Percentiles rank a stretch among this genome's conserved stretches.
Evolutionary conservation across 129 eudicot genomes (phyloP).

Genomic region (Glebionis coronaria): DNA sequence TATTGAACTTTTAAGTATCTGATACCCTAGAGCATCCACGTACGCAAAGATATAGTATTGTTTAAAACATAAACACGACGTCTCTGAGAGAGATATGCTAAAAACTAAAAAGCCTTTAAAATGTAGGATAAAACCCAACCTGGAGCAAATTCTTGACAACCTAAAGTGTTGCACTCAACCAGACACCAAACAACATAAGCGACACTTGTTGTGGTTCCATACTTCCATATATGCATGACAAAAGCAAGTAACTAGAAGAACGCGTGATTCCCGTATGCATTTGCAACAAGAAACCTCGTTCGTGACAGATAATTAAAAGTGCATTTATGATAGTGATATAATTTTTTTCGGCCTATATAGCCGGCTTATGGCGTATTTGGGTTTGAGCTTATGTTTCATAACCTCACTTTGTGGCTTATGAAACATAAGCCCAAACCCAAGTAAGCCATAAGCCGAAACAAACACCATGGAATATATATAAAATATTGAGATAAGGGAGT

Average conservation of each 20-base stretch:
- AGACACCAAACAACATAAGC: slow-evolving; percentile 26
- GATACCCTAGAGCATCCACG: slow-evolving; percentile 99
- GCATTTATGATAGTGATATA: neutral
- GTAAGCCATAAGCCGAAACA: too few relatives aligned
- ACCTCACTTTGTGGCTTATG: too few relatives aligned
- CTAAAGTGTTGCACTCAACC: slow-evolving; percentile 95
- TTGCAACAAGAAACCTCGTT: too few relatives aligned
- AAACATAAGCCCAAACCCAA: too few relatives aligned
- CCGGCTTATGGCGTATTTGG: too few relatives aligned
- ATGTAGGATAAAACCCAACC: slow-evolving; percentile 37
- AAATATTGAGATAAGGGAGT: neutral
- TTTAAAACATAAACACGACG: slow-evolving; percentile 18
- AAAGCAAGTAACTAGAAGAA: too few relatives aligned
- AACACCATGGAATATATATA: neutral
- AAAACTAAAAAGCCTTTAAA: slow-evolving; percentile 6
- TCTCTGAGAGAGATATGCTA: slow-evolving; percentile 28
- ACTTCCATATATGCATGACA: neutral
- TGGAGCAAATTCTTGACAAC: slow-evolving; percentile 93
- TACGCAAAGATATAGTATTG: slow-evolving; percentile 98
- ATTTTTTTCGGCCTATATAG: neutral
- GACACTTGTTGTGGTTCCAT: slow-evolving; percentile 3
- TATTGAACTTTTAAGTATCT: slow-evolving; percentile 88
- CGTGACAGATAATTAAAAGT: too few relatives aligned
- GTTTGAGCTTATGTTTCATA: too few relatives aligned
- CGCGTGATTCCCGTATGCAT: too few relatives aligned